Conservation (phyloP, 768 basidiomycete species). For the Gloeostereum incarnatum region DNA sequence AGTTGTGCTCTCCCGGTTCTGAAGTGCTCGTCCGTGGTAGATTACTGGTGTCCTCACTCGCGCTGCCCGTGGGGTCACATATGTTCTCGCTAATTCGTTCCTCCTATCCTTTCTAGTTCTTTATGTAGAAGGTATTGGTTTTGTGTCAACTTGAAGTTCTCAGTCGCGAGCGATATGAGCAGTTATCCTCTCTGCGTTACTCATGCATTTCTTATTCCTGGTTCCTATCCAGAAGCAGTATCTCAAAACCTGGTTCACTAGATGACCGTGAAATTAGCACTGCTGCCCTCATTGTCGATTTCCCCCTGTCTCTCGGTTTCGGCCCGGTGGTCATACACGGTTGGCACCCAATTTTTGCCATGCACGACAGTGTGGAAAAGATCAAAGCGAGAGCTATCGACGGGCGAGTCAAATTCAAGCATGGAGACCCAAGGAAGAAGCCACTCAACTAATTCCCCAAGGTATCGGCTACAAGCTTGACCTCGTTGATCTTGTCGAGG, state of each 20-base stretch:
- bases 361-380: conserved; percentile 17
- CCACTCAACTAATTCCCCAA: conserved; percentile 16
- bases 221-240: too few relatives aligned
- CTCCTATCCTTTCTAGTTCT: background rate
- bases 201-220: too few relatives aligned
- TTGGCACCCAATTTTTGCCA: conserved; percentile 17
- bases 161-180: too few relatives aligned
- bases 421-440: too few relatives aligned
- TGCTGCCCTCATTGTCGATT: conserved; percentile 6
- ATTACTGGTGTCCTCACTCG: conserved; percentile 8
- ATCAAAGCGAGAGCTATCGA: conserved; percentile 14
- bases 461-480: conserved; percentile 17
- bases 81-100: background rate
- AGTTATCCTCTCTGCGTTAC: too few relatives aligned
- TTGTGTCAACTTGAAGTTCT: too few relatives aligned
- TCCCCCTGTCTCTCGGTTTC: conserved; percentile 5
- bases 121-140: too few relatives aligned
- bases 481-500: conserved; percentile 18
- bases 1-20: conserved; percentile 23
- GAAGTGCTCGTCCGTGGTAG: conserved; percentile 35
- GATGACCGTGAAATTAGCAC: too few relatives aligned
- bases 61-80: too few relatives aligned
- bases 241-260: too few relatives aligned
- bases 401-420: background rate
- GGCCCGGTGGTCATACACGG: conserved; percentile 8